Percentiles rank a stretch among this genome's conserved stretches.
These are phyloP conservation scores for Plantago elongata DNA, from an alignment of 257 asterid species.

Conservation along the genomic window DNA sequence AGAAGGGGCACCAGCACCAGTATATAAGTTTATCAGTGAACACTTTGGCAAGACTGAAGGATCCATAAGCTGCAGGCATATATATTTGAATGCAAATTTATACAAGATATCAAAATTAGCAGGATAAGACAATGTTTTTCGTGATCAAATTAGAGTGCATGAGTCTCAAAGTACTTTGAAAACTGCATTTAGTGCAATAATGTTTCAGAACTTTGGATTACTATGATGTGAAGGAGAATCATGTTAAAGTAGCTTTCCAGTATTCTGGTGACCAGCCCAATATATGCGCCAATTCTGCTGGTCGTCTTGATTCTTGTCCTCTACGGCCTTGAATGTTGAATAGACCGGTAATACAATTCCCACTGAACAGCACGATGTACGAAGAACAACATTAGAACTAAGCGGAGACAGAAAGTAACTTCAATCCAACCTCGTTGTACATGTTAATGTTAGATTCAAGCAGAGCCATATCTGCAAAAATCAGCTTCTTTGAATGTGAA, in stretches of 20 bases:
- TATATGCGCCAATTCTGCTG: slow-evolving; percentile 83
- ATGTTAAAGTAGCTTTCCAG: too few relatives aligned
- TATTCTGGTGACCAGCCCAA: slow-evolving; percentile 70
- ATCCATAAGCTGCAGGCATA: slow-evolving; percentile 92
- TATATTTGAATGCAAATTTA: not conserved
- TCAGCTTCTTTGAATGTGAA: too few relatives aligned
- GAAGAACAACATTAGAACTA: slow-evolving; percentile 65
- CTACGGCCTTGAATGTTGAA: slow-evolving; percentile 94
- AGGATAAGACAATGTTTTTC: slow-evolving; percentile 16
- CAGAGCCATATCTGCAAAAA: not conserved
- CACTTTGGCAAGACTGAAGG: slow-evolving; percentile 67
- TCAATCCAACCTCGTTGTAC: slow-evolving; percentile 37
- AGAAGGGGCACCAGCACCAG: slow-evolving; percentile 90
- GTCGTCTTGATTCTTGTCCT: slow-evolving; percentile 57
- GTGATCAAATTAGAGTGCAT: slow-evolving; percentile 4
- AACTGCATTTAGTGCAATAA: too few relatives aligned
- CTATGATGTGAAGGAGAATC: too few relatives aligned
- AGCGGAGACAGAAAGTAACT: slow-evolving; percentile 67
- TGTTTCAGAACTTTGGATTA: too few relatives aligned
- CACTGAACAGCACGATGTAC: slow-evolving; percentile 86
- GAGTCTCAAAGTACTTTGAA: too few relatives aligned
- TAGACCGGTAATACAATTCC: slow-evolving; percentile 88
- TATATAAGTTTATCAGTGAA: slow-evolving; percentile 70
- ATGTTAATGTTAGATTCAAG: slow-evolving; percentile 7
- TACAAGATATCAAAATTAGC: slow-evolving; percentile 13